phyloP scores from a whole-genome alignment of 2,329 filamentous ascomycete species.

The Westerdykella aurantiaca region DNA sequence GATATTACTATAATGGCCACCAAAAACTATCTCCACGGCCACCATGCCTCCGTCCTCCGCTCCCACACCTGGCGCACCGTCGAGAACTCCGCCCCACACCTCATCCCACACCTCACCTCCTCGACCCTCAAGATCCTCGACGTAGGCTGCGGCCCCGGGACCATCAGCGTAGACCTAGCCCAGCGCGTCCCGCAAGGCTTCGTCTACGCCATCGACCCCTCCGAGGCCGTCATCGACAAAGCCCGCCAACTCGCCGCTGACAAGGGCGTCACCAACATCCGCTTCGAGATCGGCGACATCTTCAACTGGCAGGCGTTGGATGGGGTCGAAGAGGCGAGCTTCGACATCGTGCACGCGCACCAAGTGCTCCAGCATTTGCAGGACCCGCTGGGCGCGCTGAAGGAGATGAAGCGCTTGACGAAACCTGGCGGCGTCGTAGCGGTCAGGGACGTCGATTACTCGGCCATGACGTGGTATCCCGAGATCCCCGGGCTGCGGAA shows the following conservation, averaged over 20 bases:
- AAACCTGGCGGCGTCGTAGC: slow-evolving; percentile 52
- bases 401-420: slow-evolving; percentile 51
- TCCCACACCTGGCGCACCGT: slow-evolving; percentile 44
- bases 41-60: slow-evolving; percentile 37
- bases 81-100: slow-evolving; percentile 40
- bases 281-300: slow-evolving; percentile 39
- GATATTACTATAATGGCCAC: no score
- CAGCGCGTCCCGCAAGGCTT: slow-evolving; percentile 4
- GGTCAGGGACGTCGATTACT: slow-evolving; percentile 33
- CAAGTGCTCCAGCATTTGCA: slow-evolving; percentile 54
- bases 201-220: slow-evolving; percentile 14
- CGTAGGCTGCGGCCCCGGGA: slow-evolving; percentile 60
- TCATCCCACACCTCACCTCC: slow-evolving; percentile 27
- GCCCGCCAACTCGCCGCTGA: slow-evolving; percentile 35
- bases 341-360: slow-evolving; percentile 57
- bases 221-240: slow-evolving; percentile 50
- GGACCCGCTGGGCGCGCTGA: slow-evolving; percentile 46
- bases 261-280: slow-evolving; percentile 36
- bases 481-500: slow-evolving; percentile 29
- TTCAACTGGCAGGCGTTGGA: slow-evolving; percentile 42
- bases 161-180: slow-evolving; percentile 50
- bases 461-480: slow-evolving; percentile 37
- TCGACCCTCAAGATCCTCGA: slow-evolving; percentile 47
- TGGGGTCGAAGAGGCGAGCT: slow-evolving; percentile 35
- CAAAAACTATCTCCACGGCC: slow-evolving; percentile 37